phyloP scores from a whole-genome alignment of 2,329 filamentous ascomycete species.

The Ophiostoma triangulosporum region DNA sequence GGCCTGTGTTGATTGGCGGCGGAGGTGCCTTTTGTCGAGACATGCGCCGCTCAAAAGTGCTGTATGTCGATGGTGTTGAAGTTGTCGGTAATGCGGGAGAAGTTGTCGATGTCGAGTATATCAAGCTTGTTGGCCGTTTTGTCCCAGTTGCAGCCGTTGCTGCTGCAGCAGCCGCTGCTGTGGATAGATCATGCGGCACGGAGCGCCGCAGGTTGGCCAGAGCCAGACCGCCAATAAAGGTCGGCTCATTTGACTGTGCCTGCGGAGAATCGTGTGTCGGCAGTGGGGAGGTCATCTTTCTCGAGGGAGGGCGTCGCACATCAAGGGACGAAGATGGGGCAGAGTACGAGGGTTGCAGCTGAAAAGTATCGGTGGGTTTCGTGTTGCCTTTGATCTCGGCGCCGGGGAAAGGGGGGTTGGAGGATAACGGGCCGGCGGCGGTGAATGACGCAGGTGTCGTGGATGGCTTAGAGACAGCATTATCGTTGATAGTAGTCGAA shows the following conservation, averaged over 20 bases:
- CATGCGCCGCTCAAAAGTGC: conserved; percentile 17
- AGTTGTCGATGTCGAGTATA: not conserved
- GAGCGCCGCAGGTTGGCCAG: conserved; percentile 34
- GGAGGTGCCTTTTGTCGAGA: conserved; percentile 21
- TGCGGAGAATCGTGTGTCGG: conserved; percentile 16
- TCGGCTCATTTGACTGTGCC: conserved; percentile 24
- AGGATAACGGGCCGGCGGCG: no score
- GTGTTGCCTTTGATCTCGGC: conserved; percentile 10
- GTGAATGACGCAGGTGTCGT: conserved; percentile 9
- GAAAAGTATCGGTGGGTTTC: conserved; percentile 13
- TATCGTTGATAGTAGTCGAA: not conserved
- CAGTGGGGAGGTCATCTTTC: conserved; percentile 5
- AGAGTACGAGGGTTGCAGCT: conserved; percentile 10
- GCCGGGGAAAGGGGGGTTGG: no score
- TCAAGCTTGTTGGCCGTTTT: not conserved
- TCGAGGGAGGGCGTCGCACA: not conserved
- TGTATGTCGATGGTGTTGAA: not conserved
- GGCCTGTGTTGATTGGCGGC: conserved; percentile 24
- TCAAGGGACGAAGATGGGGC: conserved; percentile 7
- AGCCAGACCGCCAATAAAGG: conserved; percentile 43
- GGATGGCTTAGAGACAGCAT: not conserved
- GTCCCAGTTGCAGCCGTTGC: conserved; percentile 3
- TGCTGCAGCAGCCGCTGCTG: conserved; percentile 14
- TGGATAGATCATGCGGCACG: conserved; percentile 14
- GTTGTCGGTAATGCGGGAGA: conserved; percentile 14